Evolutionary conservation across 805 yeast genomes (phyloP).

Genomic region (Wickerhamiella musiphila): DNA sequence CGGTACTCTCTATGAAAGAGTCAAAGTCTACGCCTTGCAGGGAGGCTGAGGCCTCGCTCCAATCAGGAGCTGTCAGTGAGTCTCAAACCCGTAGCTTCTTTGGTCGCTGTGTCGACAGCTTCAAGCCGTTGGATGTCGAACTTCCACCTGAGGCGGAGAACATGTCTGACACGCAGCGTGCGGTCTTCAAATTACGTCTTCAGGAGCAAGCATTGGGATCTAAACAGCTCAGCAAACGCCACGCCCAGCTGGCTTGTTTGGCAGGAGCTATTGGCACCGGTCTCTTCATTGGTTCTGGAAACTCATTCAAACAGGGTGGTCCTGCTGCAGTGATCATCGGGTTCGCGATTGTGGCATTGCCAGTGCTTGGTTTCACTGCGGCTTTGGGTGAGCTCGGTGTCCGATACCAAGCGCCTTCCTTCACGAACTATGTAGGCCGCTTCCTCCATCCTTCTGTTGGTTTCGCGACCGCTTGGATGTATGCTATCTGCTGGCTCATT

Average conservation of each 20-base stretch:
- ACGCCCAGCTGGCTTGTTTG: slow-evolving; percentile 1
- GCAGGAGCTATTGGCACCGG: slow-evolving; percentile 40
- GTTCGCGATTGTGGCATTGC: slow-evolving; percentile 40
- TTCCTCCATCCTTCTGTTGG: slow-evolving; percentile 46
- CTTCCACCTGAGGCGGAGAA: too few species aligned
- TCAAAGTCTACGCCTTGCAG: too few species aligned
- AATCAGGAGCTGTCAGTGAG: too few species aligned
- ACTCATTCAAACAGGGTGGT: slow-evolving; percentile 38
- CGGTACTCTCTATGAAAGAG: too few species aligned
- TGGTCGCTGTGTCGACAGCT: too few species aligned
- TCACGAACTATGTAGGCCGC: slow-evolving; percentile 26
- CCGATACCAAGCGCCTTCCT: slow-evolving; percentile 29
- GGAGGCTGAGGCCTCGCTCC: too few species aligned
- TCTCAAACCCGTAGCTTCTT: too few species aligned
- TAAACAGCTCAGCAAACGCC: neutral
- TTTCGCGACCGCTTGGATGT: slow-evolving; percentile 53
- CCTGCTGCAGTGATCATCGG: slow-evolving; percentile 47
- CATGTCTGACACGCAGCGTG: too few species aligned
- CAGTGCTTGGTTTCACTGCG: slow-evolving; percentile 41
- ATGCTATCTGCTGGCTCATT: slow-evolving; percentile 41
- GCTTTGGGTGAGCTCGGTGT: slow-evolving; percentile 54
- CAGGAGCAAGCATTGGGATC: too few species aligned
- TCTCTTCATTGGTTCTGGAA: slow-evolving; percentile 48
- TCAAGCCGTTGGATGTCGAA: too few species aligned
- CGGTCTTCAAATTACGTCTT: too few species aligned